Percentiles rank a stretch among this genome's conserved stretches.
Evolutionary conservation across 2,329 filamentous ascomycete species (phyloP).

Genomic region (Sporothrix euskadiensis): DNA sequence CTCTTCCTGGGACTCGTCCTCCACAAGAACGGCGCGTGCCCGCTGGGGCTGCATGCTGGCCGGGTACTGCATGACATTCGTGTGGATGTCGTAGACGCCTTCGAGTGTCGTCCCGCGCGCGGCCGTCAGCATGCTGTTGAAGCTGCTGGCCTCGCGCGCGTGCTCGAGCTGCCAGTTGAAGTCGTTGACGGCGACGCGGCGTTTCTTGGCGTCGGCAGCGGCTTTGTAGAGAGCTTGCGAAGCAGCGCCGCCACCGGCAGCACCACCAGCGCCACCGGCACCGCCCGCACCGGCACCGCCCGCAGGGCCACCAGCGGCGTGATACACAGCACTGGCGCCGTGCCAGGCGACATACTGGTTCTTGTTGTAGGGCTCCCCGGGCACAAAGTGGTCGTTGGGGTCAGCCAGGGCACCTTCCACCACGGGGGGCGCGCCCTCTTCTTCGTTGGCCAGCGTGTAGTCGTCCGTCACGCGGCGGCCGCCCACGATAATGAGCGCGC

Average conservation of each 20-base stretch:
- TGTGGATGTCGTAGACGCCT: constrained; percentile 91
- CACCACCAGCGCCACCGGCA: constrained; percentile 43
- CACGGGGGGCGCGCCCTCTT: constrained; percentile 60
- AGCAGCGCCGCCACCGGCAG: constrained; percentile 54
- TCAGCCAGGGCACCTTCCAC: constrained; percentile 90
- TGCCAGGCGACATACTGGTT: constrained; percentile 99
- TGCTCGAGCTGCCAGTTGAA: constrained; percentile 97
- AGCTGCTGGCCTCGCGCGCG: constrained; percentile 80
- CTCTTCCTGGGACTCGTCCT: constrained; percentile 43
- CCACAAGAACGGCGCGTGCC: constrained; percentile 75
- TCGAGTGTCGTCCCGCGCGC: constrained; percentile 67
- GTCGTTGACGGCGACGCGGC: constrained; percentile 84
- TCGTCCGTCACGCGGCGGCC: constrained; percentile 85
- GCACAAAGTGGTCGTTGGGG: constrained; percentile 76
- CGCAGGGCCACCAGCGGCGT: constrained; percentile 73
- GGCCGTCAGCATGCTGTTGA: constrained; percentile 73
- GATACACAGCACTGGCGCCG: constrained; percentile 92
- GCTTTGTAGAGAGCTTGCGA: constrained; percentile 62
- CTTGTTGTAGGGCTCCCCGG: constrained; percentile 89
- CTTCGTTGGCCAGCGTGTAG: constrained; percentile 76
- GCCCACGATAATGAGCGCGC: constrained; percentile 88
- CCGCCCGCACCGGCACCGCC: constrained; percentile 48
- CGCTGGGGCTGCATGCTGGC: constrained; percentile 86
- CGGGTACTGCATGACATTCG: constrained; percentile 87
- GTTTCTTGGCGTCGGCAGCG: constrained; percentile 76